Conservation (phyloP, 2,329 filamentous ascomycete genomes). For the Talaromyces amestolkiae region DNA sequence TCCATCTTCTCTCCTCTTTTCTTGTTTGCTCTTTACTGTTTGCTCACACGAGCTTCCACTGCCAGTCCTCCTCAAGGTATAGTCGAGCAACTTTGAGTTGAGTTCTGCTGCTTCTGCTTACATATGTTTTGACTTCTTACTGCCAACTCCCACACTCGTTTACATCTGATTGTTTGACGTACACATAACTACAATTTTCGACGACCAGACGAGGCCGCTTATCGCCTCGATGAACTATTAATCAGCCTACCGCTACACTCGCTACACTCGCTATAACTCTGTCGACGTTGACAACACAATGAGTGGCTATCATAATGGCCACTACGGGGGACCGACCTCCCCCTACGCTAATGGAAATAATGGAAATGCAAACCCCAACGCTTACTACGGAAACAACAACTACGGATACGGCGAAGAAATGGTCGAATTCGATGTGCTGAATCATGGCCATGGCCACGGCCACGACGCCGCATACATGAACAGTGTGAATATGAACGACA, state of each 20-base stretch:
- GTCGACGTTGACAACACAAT: background rate
- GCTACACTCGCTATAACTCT: conserved; percentile 2
- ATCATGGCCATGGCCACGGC: conserved; percentile 11
- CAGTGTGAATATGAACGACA: conserved; percentile 17
- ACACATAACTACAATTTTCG: background rate
- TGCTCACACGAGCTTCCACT: background rate
- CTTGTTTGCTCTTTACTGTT: background rate
- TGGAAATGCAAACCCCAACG: conserved; percentile 9
- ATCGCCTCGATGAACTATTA: conserved; percentile 7
- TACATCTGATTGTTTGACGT: background rate
- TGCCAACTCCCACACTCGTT: conserved; percentile 8
- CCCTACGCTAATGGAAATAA: conserved; percentile 8
- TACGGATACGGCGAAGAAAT: conserved; percentile 29
- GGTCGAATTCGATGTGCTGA: conserved; percentile 26
- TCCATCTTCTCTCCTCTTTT: background rate
- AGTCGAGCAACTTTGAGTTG: background rate
- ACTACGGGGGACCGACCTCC: conserved; percentile 1
- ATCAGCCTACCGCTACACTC: conserved; percentile 6
- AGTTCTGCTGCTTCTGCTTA: background rate
- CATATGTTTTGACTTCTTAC: conserved; percentile 10
- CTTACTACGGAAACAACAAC: conserved; percentile 17
- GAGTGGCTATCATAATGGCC: conserved; percentile 14
- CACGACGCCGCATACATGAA: conserved; percentile 20
- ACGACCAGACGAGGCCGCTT: background rate
- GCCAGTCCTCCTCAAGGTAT: too few relatives aligned